These are phyloP conservation scores for Saturnispora gosingensis DNA, from an alignment of 805 yeast genomes.

Conservation along the genomic window DNA sequence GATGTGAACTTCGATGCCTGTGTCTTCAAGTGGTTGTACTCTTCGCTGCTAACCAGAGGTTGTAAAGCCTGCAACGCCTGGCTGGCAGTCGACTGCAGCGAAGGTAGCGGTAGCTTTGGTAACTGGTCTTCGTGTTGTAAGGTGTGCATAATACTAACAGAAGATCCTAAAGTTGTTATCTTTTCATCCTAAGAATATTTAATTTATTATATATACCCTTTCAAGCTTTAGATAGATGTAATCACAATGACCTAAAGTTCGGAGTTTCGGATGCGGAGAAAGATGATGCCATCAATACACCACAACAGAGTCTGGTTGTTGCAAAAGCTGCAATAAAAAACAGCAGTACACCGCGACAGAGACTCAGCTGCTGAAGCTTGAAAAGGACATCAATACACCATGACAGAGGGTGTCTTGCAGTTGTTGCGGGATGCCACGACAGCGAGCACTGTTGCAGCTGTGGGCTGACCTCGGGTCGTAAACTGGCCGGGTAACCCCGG, in stretches of 20 bases:
- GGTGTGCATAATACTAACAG: not conserved
- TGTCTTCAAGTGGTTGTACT: slow-evolving; percentile 35
- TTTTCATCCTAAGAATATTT: not conserved
- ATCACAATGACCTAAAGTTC: not conserved
- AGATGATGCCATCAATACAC: not conserved
- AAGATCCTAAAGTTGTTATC: not conserved
- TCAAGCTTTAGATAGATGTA: not conserved
- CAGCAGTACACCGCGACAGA: not conserved
- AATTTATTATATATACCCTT: not conserved
- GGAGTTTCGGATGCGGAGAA: slow-evolving; percentile 4
- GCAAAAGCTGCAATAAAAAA: too few relatives aligned
- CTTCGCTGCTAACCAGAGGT: slow-evolving; percentile 49
- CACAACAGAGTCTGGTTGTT: not conserved
- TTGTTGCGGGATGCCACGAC: not conserved
- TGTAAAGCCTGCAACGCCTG: slow-evolving; percentile 48
- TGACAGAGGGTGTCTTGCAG: not conserved
- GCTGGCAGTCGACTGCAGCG: slow-evolving; percentile 37
- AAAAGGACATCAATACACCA: not conserved
- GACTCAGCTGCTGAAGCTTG: not conserved
- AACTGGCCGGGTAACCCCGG: slow-evolving; percentile 12
- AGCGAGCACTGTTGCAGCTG: not conserved
- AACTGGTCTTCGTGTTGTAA: slow-evolving; percentile 34
- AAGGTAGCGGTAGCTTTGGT: slow-evolving; percentile 59
- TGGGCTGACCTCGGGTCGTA: too few relatives aligned
- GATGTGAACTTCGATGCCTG: slow-evolving; percentile 38